Base-by-base conservation (phyloP, 306 rosid genomes). In the Castanospermum australe region DNA sequence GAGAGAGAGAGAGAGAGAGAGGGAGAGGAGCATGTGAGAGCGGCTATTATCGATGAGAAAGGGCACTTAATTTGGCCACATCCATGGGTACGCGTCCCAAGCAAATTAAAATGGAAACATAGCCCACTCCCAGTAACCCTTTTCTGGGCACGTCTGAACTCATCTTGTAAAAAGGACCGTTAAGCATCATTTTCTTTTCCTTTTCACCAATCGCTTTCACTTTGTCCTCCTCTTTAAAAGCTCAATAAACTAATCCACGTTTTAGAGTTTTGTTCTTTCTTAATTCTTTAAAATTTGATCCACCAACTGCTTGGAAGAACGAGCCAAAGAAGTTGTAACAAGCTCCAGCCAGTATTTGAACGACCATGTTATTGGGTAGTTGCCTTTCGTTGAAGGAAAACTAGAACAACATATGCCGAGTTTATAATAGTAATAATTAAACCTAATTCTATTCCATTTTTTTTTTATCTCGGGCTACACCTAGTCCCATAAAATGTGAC, bases 1-100 rank as follows among this genome's bases (percentile, higher is more conserved):
- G 30, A 72, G 75, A 56, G 67, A 62, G 81, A 67, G 67, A 17
- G 24, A 50, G 64, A 72, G 75, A 56, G 67, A 62, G 81, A 67
- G 67, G 13, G 24, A 50, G 64, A 35, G 30, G 67, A 67, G 82
- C 93, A 91, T 89, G 94, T 87, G 92, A 80, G 75, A 25, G 3
- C 52, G 75, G 80, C 33, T 47, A 76, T 5, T 86, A 81, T 84
- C 85, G 84, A 87, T 80, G 79, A 65, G 78, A 81, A 79, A 83
- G 80, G 68, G 69, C 77, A 39, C n/a, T 71, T 84, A 87, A 86
- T 85, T 88, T 77, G 86, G 84, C 79, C 92, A 62, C 75, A 79
- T 47, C 35, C 61, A 76, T 30, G 74, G 86, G 47, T 81, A 61
- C 90, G 79, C 38, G 28, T 89, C 88, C 90, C 92, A 74, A 88